Evolutionary conservation across 495 filamentous ascomycete species (phyloP).

Genomic region (Podospora didyma): DNA sequence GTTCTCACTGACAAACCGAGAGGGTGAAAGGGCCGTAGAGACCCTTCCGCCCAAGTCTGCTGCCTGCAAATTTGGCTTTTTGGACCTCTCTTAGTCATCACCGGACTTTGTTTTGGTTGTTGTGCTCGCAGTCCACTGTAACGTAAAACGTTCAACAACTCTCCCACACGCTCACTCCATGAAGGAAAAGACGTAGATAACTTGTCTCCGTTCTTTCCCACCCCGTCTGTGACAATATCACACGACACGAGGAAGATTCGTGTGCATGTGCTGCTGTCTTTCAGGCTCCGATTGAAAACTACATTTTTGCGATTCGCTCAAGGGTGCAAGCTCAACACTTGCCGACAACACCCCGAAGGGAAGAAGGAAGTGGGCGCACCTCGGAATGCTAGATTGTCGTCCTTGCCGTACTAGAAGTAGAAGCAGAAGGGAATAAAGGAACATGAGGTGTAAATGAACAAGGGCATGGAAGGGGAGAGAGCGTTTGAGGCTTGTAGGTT

Average conservation of each 20-base stretch:
- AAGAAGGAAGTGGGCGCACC: conserved; percentile 10
- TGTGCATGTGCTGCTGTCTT: conserved; percentile 13
- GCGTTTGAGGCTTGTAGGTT: neutral
- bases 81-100: conserved; percentile 58
- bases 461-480: neutral
- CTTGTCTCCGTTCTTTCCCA: neutral
- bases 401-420: conserved; percentile 2
- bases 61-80: conserved; percentile 64
- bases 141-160: neutral
- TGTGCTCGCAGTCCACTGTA: neutral
- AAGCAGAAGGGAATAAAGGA: neutral
- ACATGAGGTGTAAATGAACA: neutral
- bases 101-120: conserved; percentile 34
- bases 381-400: conserved; percentile 6
- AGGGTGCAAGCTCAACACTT: conserved; percentile 25
- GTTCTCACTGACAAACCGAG: conserved; percentile 55
- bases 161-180: neutral
- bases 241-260: no score
- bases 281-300: conserved; percentile 59
- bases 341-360: neutral
- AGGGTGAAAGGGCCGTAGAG: conserved; percentile 7
- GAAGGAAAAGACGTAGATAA: conserved; percentile 5
- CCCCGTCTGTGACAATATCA: no score
- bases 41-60: conserved; percentile 25
- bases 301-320: conserved; percentile 28